Percentiles rank a stretch among this genome's conserved stretches.
Evolutionary conservation across 768 basidiomycete species (phyloP).

Genomic region (Leccinellum rugosiceps): DNA sequence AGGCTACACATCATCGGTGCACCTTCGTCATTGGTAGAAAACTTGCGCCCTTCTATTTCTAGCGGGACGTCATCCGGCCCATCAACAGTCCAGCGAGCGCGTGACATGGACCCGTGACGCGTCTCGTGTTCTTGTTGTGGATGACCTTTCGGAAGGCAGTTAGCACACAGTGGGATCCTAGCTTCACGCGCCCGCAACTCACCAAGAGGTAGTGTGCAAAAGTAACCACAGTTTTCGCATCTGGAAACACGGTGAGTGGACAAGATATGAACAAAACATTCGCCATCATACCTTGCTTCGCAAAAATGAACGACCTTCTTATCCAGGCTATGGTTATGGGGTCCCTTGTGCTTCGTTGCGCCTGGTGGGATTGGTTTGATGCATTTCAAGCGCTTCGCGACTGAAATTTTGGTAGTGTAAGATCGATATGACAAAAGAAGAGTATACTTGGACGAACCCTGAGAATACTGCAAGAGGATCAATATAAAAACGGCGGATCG

Average conservation of each 20-base stretch:
- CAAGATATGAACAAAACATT: background rate
- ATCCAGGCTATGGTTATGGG: constrained; percentile 48
- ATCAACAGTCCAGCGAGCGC: constrained; percentile 54
- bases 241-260: constrained; percentile 22
- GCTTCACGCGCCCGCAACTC: background rate
- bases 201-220: constrained; percentile 57
- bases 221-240: constrained; percentile 55
- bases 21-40: constrained; percentile 51
- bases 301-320: constrained; percentile 51
- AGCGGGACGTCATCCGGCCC: constrained; percentile 46
- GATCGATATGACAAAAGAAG: background rate
- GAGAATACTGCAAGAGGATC: constrained; percentile 42
- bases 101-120: constrained; percentile 61
- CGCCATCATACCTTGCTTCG: constrained; percentile 38
- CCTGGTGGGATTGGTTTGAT: constrained; percentile 45
- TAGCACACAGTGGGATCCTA: background rate
- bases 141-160: constrained; percentile 41
- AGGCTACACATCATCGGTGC: constrained; percentile 65
- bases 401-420: constrained; percentile 24
- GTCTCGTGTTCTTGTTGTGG: constrained; percentile 61
- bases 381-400: constrained; percentile 49
- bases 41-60: constrained; percentile 55
- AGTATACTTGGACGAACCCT: constrained; percentile 35
- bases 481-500: background rate
- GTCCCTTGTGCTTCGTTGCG: constrained; percentile 40